These are phyloP conservation scores for Cryomyces minteri DNA, from an alignment of 495 filamentous ascomycete species.

Conservation along the genomic window DNA sequence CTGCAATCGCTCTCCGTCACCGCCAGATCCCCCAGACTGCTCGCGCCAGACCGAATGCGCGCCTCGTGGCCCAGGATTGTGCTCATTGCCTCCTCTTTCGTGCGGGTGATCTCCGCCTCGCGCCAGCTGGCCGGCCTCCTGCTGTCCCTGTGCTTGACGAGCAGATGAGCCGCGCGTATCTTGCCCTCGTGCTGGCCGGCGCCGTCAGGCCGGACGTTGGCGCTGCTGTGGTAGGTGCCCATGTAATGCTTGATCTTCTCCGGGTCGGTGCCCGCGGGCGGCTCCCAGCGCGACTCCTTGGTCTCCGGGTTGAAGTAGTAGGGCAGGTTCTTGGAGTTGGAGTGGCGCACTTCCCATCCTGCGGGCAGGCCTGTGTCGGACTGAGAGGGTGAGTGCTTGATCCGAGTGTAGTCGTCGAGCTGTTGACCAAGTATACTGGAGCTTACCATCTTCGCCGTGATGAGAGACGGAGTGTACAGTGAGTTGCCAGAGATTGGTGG, in stretches of 20 bases:
- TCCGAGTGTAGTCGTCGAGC: too few relatives aligned
- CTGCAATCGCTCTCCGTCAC: constrained; percentile 84
- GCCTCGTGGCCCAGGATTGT: constrained; percentile 57
- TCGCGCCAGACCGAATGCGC: constrained; percentile 49
- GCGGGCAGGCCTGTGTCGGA: constrained; percentile 65
- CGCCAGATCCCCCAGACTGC: constrained; percentile 60
- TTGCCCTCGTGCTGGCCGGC: constrained; percentile 45
- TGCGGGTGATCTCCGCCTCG: constrained; percentile 69
- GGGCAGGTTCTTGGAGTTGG: constrained; percentile 90
- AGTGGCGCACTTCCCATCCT: constrained; percentile 87
- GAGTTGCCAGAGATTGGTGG: too few relatives aligned
- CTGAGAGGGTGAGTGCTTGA: constrained; percentile 12
- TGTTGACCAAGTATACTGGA: too few relatives aligned
- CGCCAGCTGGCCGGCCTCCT: constrained; percentile 83
- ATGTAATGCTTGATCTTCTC: constrained; percentile 88
- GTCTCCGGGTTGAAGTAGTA: constrained; percentile 87
- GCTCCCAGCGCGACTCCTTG: constrained; percentile 86
- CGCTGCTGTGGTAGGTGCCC: constrained; percentile 54
- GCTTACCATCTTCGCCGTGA: too few relatives aligned
- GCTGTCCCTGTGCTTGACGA: constrained; percentile 83
- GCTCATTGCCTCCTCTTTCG: constrained; percentile 66
- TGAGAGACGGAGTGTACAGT: too few relatives aligned
- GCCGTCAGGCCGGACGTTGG: constrained; percentile 30
- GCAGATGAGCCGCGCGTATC: constrained; percentile 76
- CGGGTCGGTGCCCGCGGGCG: constrained; percentile 65